Evolutionary conservation across 371 early-diverging fungal species (phyloP), one percentile per base, ranked within the genome.

Genomic region (Dichotomocladium elegans): DNA sequence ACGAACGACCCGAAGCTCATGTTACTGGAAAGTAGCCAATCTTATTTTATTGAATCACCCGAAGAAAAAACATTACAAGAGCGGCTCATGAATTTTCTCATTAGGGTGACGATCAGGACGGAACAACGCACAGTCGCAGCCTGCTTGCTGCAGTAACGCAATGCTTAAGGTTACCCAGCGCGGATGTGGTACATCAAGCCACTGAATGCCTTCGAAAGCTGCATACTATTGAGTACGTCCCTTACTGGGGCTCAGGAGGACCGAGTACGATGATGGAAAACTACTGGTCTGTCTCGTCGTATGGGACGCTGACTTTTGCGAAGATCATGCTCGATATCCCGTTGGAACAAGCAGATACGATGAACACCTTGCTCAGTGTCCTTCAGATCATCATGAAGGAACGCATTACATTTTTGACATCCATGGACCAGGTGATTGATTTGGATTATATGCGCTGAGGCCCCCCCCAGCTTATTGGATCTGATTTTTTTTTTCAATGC

Each of bases 131-230:
- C 14, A 33, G 6, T 14, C 12, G 31, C 25, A 25, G 22, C 4
- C n/a, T 34, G 1, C 6, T 48, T 19, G 25, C n/a, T 21, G 21
- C 35, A n/a, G 15, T 48, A 17, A 48, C 31, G 8, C 33, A 34
- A 10, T 48, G 49, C 35, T 10, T 48, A 31, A 33, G 22, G 14
- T n/a, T 21, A 7, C 7, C 9, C 14, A 48, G 25, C 17, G 24
- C 24, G 11, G 29, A 28, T 4, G 35, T 48, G 7, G 21, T 24
- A 7, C 14, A 6, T 8, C 34, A n/a, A 11, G 88, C 90, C 0
- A 84, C 83, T 0, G 81, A 87, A 37, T 79, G 84, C 17, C 58
- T 92, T 30, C 73, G 74, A 22, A 76, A 77, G 47, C 65, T 87
- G 10, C 80, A 84, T 52, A 59, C 74, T 1, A 60, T 74, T 0